phyloP scores from a whole-genome alignment of 2,329 filamentous ascomycete species.

The Elsinoe necatrix region DNA sequence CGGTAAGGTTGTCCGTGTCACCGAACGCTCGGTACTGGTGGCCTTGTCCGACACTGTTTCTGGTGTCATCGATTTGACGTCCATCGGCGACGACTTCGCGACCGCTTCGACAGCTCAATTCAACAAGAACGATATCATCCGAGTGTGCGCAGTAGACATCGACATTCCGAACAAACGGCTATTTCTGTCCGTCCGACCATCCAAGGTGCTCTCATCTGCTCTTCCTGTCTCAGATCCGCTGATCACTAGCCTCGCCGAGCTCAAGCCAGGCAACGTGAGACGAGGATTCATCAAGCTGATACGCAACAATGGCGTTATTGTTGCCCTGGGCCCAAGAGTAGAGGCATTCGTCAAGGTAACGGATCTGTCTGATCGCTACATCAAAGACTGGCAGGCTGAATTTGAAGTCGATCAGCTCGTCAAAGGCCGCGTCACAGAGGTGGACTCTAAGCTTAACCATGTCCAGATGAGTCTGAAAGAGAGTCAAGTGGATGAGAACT shows the following conservation, averaged over 20 bases:
- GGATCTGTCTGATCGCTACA: slow-evolving; percentile 79
- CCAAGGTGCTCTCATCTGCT: slow-evolving; percentile 79
- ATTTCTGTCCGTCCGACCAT: slow-evolving; percentile 72
- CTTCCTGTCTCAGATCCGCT: slow-evolving; percentile 73
- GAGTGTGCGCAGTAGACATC: slow-evolving; percentile 74
- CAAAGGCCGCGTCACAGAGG: slow-evolving; percentile 69
- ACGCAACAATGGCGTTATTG: slow-evolving; percentile 79
- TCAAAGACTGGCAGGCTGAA: slow-evolving; percentile 91
- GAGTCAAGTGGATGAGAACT: slow-evolving; percentile 73
- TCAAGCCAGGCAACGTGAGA: slow-evolving; percentile 69
- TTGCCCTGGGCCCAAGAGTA: slow-evolving; percentile 71
- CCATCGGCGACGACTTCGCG: slow-evolving; percentile 78
- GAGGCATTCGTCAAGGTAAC: slow-evolving; percentile 76
- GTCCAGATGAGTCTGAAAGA: slow-evolving; percentile 81
- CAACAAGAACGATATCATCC: slow-evolving; percentile 76
- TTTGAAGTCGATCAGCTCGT: slow-evolving; percentile 88
- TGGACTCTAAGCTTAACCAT: slow-evolving; percentile 61
- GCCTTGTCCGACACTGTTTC: slow-evolving; percentile 74
- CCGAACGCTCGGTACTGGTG: slow-evolving; percentile 73
- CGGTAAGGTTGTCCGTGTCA: slow-evolving; percentile 75
- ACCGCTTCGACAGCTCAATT: slow-evolving; percentile 67
- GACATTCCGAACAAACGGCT: slow-evolving; percentile 80
- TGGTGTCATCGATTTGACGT: slow-evolving; percentile 71
- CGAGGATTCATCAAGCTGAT: slow-evolving; percentile 91
- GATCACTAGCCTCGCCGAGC: slow-evolving; percentile 59